Conservation (phyloP, 1,284 basidiomycete species). For the Irpex sp. region DNA sequence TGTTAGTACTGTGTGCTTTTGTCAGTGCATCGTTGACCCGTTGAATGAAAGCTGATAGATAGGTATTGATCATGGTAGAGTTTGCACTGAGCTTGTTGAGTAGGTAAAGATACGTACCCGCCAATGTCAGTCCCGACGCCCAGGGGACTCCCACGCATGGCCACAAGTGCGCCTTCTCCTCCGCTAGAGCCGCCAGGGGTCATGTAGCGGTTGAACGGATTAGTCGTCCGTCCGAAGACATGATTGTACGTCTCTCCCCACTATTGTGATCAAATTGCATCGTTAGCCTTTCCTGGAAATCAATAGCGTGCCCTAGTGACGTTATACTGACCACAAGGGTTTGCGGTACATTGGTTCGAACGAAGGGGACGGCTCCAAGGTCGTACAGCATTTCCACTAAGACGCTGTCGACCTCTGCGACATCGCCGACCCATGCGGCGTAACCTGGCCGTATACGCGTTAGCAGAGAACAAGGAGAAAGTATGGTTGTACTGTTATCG, state of each 20-base stretch:
- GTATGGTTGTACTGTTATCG: background rate
- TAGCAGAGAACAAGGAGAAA: background rate
- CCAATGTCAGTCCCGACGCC: slow-evolving; percentile 82
- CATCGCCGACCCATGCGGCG: slow-evolving; percentile 59
- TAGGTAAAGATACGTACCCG: slow-evolving; percentile 34
- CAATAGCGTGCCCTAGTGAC: background rate
- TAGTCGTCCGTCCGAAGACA: slow-evolving; percentile 67
- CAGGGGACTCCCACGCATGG: slow-evolving; percentile 70
- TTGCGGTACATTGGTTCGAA: slow-evolving; percentile 63
- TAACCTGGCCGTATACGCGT: slow-evolving; percentile 45
- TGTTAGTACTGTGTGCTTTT: no score
- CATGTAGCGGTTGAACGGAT: slow-evolving; percentile 66
- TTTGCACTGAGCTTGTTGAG: background rate
- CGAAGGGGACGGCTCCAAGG: slow-evolving; percentile 64
- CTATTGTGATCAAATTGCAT: slow-evolving; percentile 16
- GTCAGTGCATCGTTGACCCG: background rate
- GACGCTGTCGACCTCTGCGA: slow-evolving; percentile 49
- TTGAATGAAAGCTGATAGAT: background rate
- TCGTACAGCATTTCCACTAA: slow-evolving; percentile 58
- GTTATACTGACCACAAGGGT: slow-evolving; percentile 33
- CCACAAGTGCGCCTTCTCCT: slow-evolving; percentile 75
- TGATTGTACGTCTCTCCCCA: slow-evolving; percentile 39
- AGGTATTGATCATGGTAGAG: background rate
- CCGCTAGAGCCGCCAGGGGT: slow-evolving; percentile 79
- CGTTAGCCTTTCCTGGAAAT: background rate